A percentile compares a stretch with the other conserved stretches of the same genome.
phyloP scores from a whole-genome alignment of 2,329 filamentous ascomycete genomes.

The Magnaporthiopsis rhizophila region DNA sequence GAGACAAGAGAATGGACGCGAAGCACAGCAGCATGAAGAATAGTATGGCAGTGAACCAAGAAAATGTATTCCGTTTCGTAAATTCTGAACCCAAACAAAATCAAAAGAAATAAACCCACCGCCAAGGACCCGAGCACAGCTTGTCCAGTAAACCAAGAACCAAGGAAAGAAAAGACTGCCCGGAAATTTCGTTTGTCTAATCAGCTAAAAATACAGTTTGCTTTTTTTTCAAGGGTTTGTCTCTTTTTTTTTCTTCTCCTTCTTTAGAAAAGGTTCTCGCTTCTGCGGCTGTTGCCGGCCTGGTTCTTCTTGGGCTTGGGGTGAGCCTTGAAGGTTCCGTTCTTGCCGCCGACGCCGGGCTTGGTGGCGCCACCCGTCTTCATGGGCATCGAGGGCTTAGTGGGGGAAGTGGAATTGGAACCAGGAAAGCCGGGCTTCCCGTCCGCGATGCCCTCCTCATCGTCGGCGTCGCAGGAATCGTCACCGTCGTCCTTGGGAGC shows the following conservation, averaged over 20 bases:
- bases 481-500: not conserved
- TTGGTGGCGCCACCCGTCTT: not conserved
- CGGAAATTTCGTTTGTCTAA: not conserved
- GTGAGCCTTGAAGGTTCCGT: not conserved
- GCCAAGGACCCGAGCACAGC: not conserved
- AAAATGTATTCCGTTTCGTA: not conserved
- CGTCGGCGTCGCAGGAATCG: constrained; percentile 4
- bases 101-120: not conserved
- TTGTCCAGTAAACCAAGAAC: not conserved
- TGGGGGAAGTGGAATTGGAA: not conserved
- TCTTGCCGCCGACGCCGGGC: not conserved
- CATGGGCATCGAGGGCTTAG: not conserved
- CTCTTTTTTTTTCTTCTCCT: too few relatives aligned
- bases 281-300: not conserved
- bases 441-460: not conserved
- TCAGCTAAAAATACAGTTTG: not conserved
- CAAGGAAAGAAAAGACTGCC: not conserved
- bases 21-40: not conserved
- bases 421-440: not conserved
- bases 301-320: not conserved
- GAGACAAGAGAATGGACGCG: not conserved
- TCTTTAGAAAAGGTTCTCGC: not conserved
- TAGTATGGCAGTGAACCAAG: not conserved
- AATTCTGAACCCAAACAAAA: not conserved
- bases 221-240: not conserved